Evolutionary conservation across 1,284 basidiomycete genomes (phyloP).

Genomic region (Boletellus dicymbophilus): DNA sequence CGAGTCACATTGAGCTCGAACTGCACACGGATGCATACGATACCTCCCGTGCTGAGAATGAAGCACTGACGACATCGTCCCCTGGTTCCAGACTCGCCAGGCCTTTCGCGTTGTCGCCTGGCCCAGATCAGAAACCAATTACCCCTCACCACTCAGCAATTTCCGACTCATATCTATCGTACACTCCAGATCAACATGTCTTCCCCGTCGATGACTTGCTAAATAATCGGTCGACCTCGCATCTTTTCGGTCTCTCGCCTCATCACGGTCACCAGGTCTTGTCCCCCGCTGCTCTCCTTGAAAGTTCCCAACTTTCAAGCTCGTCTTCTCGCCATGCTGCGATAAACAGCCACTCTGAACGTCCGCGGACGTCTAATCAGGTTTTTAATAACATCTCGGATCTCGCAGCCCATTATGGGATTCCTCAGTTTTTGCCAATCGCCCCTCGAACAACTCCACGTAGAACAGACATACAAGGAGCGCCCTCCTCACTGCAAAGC

Average conservation of each 20-base stretch:
- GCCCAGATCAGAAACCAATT: constrained; percentile 24
- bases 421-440: constrained; percentile 66
- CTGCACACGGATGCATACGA: constrained; percentile 21
- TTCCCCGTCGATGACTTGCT: constrained; percentile 17
- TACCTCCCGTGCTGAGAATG: constrained; percentile 27
- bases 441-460: constrained; percentile 57
- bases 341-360: constrained; percentile 39
- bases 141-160: constrained; percentile 38
- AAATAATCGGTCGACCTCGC: constrained; percentile 35
- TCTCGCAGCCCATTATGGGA: constrained; percentile 73
- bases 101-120: constrained; percentile 43
- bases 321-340: constrained; percentile 44
- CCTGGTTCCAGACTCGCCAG: constrained; percentile 43
- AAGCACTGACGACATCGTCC: constrained; percentile 38
- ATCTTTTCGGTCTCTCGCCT: constrained; percentile 32
- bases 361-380: constrained; percentile 47
- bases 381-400: constrained; percentile 52
- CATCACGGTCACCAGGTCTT: constrained; percentile 34
- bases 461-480: constrained; percentile 36
- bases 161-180: constrained; percentile 36
- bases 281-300: constrained; percentile 33
- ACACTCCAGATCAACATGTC: constrained; percentile 40
- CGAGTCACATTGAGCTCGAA: constrained; percentile 21
- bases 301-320: constrained; percentile 43
- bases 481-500: constrained; percentile 13